Conservation (phyloP, 2,329 filamentous ascomycete genomes). For the Amylocarpus encephaloides region DNA sequence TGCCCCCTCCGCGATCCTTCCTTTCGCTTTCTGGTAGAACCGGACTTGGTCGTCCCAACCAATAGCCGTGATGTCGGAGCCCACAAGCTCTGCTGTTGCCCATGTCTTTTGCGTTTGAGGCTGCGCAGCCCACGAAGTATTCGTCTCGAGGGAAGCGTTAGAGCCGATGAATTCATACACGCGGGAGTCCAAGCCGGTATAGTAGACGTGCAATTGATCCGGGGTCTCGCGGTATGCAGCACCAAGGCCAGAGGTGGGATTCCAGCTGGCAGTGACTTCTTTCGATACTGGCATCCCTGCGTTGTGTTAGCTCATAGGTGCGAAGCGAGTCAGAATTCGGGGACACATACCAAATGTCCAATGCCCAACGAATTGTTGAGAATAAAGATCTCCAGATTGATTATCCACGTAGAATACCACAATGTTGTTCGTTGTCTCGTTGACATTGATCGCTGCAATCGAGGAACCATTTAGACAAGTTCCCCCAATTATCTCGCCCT, state of each 20-base stretch:
- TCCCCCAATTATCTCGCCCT: constrained; percentile 17
- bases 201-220: constrained; percentile 22
- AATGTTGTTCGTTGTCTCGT: constrained; percentile 21
- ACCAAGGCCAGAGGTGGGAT: constrained; percentile 17
- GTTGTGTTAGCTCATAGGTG: neutral
- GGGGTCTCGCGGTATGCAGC: constrained; percentile 11
- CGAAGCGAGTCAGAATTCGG: neutral
- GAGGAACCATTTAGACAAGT: constrained; percentile 13
- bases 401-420: constrained; percentile 20
- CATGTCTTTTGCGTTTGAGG: constrained; percentile 15
- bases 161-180: constrained; percentile 21
- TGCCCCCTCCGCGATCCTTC: constrained; percentile 12
- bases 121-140: constrained; percentile 10
- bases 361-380: constrained; percentile 13
- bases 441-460: constrained; percentile 21
- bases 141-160: constrained; percentile 8
- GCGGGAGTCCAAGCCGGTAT: constrained; percentile 17
- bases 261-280: constrained; percentile 11
- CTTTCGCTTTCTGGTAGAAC: constrained; percentile 14
- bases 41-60: constrained; percentile 19
- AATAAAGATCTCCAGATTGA: constrained; percentile 13
- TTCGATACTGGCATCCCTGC: constrained; percentile 9
- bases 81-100: constrained; percentile 17
- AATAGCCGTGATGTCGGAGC: constrained; percentile 18
- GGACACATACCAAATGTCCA: constrained; percentile 19